Evolutionary conservation across 495 filamentous ascomycete genomes (phyloP), one percentile per base, ranked within the genome.

Genomic region (Terfezia claveryi): DNA sequence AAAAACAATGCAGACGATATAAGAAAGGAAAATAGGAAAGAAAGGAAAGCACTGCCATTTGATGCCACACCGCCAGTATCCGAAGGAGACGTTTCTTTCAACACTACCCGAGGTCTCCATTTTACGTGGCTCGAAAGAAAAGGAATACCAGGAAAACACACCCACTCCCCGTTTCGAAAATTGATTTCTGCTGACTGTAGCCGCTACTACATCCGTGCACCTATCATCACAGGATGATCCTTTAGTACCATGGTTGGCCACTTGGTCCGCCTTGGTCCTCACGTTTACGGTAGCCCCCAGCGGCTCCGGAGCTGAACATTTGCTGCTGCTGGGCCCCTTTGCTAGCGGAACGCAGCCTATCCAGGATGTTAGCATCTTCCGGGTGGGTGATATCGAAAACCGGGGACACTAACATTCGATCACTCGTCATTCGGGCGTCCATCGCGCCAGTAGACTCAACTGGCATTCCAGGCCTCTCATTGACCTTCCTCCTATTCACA

Each of bases 341-440:
- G 59, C 83, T 86, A 76, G 85, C 83, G 75, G 85, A 88, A 76
- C 84, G 86, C 73, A 89, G 84, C 85, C 86, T 93, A 79, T 79
- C 73, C 74, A 73, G 81, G 82, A 86, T 80, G 85, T 89, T 91
- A 88, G 85, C 81, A 86, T 83, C 83, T 85, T 86, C 83, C 76
- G 74, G 73, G 77, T 59, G 67, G 71, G 71, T 78, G 69, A 71
- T 70, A 68, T 68, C 68, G 27, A 32, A 32, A 32, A 5, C 27
- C 67, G 72, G 69, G 77, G 75, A 77, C 76, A 93, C 91, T 94
- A 85, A 98, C 91, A 98, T 96, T 83, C 91, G 84, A 74, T 91
- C 86, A 76, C 83, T 84, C 68, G 89, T 78, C 73, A 81, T 83
- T 73, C 85, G 81, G 76, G 80, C 85, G 71, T 91, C 84, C 64